These are phyloP conservation scores for Closterium sp. DNA, from an alignment of 139 green algal genomes.

Conservation along the genomic window DNA sequence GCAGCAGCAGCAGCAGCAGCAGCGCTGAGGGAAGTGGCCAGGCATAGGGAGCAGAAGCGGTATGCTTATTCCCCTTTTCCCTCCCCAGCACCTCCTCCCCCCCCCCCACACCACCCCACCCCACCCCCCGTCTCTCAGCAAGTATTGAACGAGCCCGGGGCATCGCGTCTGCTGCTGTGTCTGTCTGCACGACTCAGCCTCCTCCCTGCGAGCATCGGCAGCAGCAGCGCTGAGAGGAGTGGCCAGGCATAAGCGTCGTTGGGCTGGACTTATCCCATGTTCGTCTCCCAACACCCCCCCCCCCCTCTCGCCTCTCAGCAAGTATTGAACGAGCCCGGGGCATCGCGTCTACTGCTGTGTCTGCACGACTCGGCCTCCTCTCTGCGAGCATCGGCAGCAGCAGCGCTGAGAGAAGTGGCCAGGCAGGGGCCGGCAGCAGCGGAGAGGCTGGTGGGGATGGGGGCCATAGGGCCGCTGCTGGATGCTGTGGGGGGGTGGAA, in stretches of 20 bases:
- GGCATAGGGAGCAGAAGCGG: no score
- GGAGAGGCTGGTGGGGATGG: constrained; percentile 80
- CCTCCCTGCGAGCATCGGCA: no score
- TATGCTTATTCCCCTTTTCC: no score
- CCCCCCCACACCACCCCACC: not conserved
- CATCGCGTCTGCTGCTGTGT: constrained; percentile 82
- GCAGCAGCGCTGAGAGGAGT: no score
- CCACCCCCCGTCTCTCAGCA: constrained; percentile 44
- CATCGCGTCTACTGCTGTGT: constrained; percentile 82
- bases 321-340: constrained; percentile 83
- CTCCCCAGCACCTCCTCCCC: no score
- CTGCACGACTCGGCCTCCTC: constrained; percentile 83
- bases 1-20: no score
- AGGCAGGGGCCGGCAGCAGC: constrained; percentile 88
- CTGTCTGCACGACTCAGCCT: constrained; percentile 75
- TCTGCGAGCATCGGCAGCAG: constrained; percentile 77
- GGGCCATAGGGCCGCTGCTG: constrained; percentile 68
- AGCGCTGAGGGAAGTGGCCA: not conserved
- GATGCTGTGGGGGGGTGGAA: not conserved
- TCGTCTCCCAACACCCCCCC: not conserved
- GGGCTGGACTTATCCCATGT: no score
- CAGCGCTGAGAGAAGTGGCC: constrained; percentile 64
- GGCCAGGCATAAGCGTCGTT: no score
- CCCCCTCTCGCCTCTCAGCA: constrained; percentile 41
- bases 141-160: constrained; percentile 83